Conservation (phyloP, 352 stramenopile species). For the Pythium pyrilobum region DNA sequence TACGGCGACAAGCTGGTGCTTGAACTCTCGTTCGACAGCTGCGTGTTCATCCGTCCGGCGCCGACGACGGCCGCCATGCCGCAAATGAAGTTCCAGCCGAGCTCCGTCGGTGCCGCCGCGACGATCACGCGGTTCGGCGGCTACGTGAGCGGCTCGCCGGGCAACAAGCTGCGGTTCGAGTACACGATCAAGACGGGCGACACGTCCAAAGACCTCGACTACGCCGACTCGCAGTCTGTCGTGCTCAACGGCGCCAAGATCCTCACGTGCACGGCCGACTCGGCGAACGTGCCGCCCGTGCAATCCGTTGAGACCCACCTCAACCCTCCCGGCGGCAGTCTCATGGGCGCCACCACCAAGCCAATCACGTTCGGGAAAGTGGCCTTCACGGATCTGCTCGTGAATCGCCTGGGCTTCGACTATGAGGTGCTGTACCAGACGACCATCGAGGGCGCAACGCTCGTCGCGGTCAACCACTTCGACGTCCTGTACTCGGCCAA, state of each 20-base stretch:
- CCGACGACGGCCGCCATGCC: slow-evolving; percentile 28
- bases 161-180: slow-evolving; percentile 53
- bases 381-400: slow-evolving; percentile 62
- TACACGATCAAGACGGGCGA: slow-evolving; percentile 76
- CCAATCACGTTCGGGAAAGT: slow-evolving; percentile 54
- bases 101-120: slow-evolving; percentile 18
- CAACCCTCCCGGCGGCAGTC: slow-evolving; percentile 62
- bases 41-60: slow-evolving; percentile 33
- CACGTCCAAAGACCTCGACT: slow-evolving; percentile 56
- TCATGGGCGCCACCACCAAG: slow-evolving; percentile 36
- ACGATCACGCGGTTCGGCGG: slow-evolving; percentile 52
- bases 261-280: slow-evolving; percentile 49
- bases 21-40: slow-evolving; percentile 63
- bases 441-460: slow-evolving; percentile 26
- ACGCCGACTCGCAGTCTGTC: slow-evolving; percentile 47
- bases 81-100: slow-evolving; percentile 54
- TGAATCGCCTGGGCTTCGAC: slow-evolving; percentile 64
- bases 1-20: slow-evolving; percentile 53
- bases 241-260: slow-evolving; percentile 65
- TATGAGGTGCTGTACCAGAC: slow-evolving; percentile 63
- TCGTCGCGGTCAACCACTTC: slow-evolving; percentile 52
- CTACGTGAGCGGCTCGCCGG: slow-evolving; percentile 53
- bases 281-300: slow-evolving; percentile 21
- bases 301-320: slow-evolving; percentile 69
- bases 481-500: slow-evolving; percentile 68